Evolutionary conservation across 1,139 yeast genomes (phyloP), one percentile per base, ranked within the genome.

Genomic region (Suhomyces guaymorum): DNA sequence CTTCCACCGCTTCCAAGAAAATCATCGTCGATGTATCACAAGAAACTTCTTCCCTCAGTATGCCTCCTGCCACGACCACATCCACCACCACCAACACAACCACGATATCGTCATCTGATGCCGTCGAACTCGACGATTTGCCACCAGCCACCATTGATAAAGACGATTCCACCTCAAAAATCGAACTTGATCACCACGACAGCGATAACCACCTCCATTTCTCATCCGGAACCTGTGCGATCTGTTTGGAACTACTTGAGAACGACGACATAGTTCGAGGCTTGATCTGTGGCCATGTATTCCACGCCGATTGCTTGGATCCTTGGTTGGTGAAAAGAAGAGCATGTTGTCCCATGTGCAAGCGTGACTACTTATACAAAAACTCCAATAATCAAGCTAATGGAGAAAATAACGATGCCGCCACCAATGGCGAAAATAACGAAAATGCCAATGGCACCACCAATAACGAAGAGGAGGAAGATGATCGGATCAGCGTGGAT

Each of bases 261-360:
- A 75, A 75, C 35, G 79, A 73, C 8, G 90, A 83, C 33, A 53
- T 59, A 1, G 89, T 86, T 0, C 73, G 95, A 36, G 87, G 88
- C 0, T 66, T 86, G 31, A 64, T 84, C 8, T 87, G 96, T 61
- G 92, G 92, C 3, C 96, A 87, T 58, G 88, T 83, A 2, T 87
- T 81, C 70, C 96, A 87, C 54, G 70, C 82, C 8, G 80, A 73
- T 16, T 87, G 96, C 59, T 68, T 87, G 32, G 94, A 84, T 48
- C 92, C 92, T 1, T 86, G 95, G 95, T 63, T 87, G 32, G 80
- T 80, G 4, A 75, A 75, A 41, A 67, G 92, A 45, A 71, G 85
- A 37, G 92, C 92, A 1, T 82, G 88, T 51, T 87, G 96, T 54
- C 95, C 96, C 7, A 78, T 82, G 69, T 87, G 96, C 59, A 84